Evolutionary conservation across 805 yeast genomes (phyloP), one percentile per base, ranked within the genome.

Genomic region (Spathaspora boniae): DNA sequence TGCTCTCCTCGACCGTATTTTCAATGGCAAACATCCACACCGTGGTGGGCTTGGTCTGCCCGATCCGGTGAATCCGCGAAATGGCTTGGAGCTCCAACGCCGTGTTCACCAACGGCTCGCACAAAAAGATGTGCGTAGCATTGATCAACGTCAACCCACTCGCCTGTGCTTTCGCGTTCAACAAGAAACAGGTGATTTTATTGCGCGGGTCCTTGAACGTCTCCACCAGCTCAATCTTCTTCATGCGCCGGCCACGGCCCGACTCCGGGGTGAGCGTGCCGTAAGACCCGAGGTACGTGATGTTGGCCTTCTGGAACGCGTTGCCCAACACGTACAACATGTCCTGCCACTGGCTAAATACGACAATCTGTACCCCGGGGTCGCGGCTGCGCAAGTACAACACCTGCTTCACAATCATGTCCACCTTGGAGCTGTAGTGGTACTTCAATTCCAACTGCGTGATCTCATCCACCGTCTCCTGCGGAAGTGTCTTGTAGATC

Each of bases 11-110:
- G 11, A 93, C 95, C 0, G 95, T 79, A 26, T 82, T 80, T 37
- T 74, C 76, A 37, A 89, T 82, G 16, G 84, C 80, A 62, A 91
- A 88, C 76, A 84, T 82, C 96, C 98, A 93, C 2, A 91, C 95
- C 1, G 80, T 82, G 0, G 98, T 93, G 11, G 76, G 78, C 29
- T 71, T 65, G 3, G 70, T 72, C 57, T 93, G 98, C 0, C 98
- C 98, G 52, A 91, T 89, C 43, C 98, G 66, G 53, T 91, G 96
- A 28, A 93, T 79, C 43, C 98, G 73, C 33, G 94, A 86, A 36
- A 89, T 83, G 0, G 98, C 97, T 54, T 91, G 98, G 11, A 86
- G 54, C 48, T 93, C 98, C 31, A 88, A 68, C 2, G 95, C 82
- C 1, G 89, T 78, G 50, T 88, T 88, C 11, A 93, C 82, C 38